Conservation (phyloP, 139 green algal genomes). For the Coccomyxa sp. region DNA sequence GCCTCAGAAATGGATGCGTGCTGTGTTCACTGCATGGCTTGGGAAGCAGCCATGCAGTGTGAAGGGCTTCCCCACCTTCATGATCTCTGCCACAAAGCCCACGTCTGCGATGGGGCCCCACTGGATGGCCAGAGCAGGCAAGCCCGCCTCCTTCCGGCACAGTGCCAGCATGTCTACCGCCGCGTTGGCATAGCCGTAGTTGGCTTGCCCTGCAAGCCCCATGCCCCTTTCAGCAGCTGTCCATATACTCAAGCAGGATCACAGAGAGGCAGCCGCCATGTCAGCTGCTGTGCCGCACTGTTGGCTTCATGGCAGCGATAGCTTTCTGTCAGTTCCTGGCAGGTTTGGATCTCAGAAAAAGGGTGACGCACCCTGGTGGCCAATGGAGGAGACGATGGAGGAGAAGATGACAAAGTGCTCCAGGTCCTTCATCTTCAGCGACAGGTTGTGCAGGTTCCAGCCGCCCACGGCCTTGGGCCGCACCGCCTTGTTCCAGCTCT, state of each 20-base stretch:
- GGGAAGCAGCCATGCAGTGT: not conserved
- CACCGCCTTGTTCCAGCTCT: conserved; percentile 2
- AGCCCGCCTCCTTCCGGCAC: not conserved
- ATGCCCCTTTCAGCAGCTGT: no score
- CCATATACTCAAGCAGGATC: not conserved
- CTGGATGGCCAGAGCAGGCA: not conserved
- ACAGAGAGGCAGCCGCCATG: no score
- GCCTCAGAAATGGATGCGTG: not conserved
- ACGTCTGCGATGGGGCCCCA: conserved; percentile 7
- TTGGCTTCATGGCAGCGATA: no score
- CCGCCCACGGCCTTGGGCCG: conserved; percentile 1
- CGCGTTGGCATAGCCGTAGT: conserved; percentile 12
- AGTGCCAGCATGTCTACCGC: not conserved
- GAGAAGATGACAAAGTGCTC: conserved; percentile 12
- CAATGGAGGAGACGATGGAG: not conserved
- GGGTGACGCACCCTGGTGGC: not conserved
- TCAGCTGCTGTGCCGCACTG: not conserved
- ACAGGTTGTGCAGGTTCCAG: not conserved
- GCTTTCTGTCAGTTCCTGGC: no score
- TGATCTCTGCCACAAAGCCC: not conserved
- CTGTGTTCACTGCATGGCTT: not conserved
- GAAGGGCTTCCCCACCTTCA: no score
- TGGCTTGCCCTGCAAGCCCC: not conserved
- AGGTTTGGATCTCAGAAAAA: not conserved
- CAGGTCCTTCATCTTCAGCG: not conserved